Evolutionary conservation across 2,329 filamentous ascomycete species (phyloP).

Genomic region (Purpureocillium takamizusanense): DNA sequence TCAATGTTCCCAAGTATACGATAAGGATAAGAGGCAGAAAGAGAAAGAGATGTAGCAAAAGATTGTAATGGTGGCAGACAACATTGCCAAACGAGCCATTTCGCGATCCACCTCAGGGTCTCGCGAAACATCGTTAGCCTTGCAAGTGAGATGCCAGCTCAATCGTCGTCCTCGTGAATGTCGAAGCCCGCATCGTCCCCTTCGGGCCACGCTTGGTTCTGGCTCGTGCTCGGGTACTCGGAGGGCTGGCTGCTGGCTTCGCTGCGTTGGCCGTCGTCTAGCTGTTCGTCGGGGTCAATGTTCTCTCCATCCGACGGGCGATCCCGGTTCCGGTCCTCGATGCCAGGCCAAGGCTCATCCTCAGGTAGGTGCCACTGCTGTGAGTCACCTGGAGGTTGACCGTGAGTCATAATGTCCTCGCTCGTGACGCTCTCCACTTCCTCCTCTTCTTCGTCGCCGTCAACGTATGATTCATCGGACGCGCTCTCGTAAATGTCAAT

Average conservation of each 20-base stretch:
- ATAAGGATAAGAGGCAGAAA: too few relatives aligned
- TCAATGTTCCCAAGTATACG: too few relatives aligned
- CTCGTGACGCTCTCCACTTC: constrained; percentile 13
- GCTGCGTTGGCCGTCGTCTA: constrained; percentile 17
- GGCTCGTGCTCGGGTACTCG: constrained; percentile 46
- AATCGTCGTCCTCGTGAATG: constrained; percentile 30
- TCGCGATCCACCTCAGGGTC: too few relatives aligned
- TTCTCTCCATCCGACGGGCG: constrained; percentile 41
- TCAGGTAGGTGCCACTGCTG: constrained; percentile 31
- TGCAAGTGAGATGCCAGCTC: too few relatives aligned
- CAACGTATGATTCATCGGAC: constrained; percentile 23
- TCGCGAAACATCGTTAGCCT: too few relatives aligned
- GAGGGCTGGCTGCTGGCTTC: constrained; percentile 42
- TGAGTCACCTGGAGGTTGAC: constrained; percentile 13
- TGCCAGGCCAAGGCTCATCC: constrained; percentile 48
- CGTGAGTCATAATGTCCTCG: constrained; percentile 17
- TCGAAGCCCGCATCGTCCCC: constrained; percentile 21
- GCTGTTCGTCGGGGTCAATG: constrained; percentile 29
- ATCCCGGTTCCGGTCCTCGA: constrained; percentile 38
- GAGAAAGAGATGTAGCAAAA: too few relatives aligned
- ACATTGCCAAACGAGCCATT: too few relatives aligned
- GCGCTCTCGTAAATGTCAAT: constrained; percentile 26
- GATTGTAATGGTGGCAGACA: too few relatives aligned
- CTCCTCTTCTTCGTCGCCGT: constrained; percentile 15
- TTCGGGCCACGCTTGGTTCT: constrained; percentile 30